phyloP scores from a whole-genome alignment of 768 basidiomycete genomes.

The Leccinum arenicola region DNA sequence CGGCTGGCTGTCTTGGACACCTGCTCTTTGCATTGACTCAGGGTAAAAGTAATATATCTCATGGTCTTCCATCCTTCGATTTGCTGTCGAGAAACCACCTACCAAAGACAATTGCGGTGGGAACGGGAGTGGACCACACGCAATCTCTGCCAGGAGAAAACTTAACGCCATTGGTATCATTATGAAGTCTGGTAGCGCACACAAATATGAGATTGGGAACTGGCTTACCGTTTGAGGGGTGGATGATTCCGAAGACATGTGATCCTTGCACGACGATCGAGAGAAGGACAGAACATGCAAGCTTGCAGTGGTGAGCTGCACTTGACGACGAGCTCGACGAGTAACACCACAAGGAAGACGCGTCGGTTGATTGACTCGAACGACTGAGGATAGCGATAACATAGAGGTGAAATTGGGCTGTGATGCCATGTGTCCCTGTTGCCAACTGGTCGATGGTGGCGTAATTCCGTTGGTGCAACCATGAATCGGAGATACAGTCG shows the following conservation, averaged over 20 bases:
- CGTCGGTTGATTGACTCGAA: too few relatives aligned
- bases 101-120: slow-evolving; percentile 4
- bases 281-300: neutral
- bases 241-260: neutral
- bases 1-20: too few relatives aligned
- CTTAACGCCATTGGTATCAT: neutral
- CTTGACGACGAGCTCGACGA: slow-evolving; percentile 4
- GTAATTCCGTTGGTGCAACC: neutral
- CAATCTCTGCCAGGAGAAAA: slow-evolving; percentile 2
- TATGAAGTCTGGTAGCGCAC: neutral
- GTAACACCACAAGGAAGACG: neutral
- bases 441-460: slow-evolving; percentile 1
- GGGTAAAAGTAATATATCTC: neutral
- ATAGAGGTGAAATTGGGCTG: too few relatives aligned
- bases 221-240: neutral
- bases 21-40: neutral
- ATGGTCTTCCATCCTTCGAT: slow-evolving; percentile 4
- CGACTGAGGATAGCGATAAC: too few relatives aligned
- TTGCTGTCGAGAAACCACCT: slow-evolving; percentile 6
- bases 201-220: neutral
- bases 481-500: slow-evolving; percentile 1
- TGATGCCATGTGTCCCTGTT: neutral
- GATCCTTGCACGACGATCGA: neutral
- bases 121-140: slow-evolving; percentile 8
- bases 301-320: neutral